These are phyloP conservation scores for Candida odintsovae DNA, from an alignment of 805 yeast species.

Conservation along the genomic window DNA sequence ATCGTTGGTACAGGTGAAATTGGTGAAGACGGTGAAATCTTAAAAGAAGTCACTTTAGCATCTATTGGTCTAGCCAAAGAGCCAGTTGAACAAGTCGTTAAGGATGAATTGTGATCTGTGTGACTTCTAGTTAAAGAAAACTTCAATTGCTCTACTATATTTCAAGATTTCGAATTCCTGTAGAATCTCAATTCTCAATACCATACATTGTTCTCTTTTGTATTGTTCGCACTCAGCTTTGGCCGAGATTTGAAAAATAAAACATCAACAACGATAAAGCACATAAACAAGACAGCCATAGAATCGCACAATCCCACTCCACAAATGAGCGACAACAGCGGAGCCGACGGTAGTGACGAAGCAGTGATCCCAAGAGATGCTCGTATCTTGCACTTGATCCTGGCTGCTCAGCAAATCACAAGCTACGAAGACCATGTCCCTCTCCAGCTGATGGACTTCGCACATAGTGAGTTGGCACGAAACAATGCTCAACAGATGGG, in stretches of 20 bases:
- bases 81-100: constrained; percentile 11
- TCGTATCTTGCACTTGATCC: constrained; percentile 77
- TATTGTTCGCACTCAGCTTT: no score
- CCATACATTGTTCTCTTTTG: no score
- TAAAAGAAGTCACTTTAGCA: constrained; percentile 17
- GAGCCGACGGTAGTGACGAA: constrained; percentile 22
- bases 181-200: no score
- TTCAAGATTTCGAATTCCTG: not conserved
- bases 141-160: not conserved
- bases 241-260: not conserved
- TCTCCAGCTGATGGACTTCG: constrained; percentile 93
- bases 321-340: constrained; percentile 5
- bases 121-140: not conserved
- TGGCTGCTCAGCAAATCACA: constrained; percentile 90
- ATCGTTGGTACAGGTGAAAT: constrained; percentile 72
- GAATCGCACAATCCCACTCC: not conserved
- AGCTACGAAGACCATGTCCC: constrained; percentile 96
- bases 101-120: constrained; percentile 27
- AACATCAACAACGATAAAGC: not conserved
- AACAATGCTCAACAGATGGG: not conserved
- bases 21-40: constrained; percentile 27
- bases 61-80: not conserved
- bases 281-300: not conserved
- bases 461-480: constrained; percentile 46
- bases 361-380: constrained; percentile 75